phyloP scores from a whole-genome alignment of 345 rosid species.

The Hibiscus tridactylites region DNA sequence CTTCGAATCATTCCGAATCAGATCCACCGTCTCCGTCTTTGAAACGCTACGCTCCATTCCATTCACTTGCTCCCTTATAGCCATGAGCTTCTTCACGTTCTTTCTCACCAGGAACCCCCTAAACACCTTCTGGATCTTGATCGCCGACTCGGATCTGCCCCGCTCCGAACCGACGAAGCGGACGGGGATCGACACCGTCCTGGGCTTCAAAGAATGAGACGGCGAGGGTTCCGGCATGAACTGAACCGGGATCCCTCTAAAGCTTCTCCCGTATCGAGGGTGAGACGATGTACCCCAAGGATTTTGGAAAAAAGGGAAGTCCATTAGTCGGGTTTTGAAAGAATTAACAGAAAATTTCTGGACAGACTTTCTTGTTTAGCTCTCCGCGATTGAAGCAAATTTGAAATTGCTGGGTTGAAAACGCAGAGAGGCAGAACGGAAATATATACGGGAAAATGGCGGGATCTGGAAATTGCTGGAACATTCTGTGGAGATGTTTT shows the following conservation, averaged over 20 bases:
- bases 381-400: too few relatives aligned
- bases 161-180: slow-evolving; percentile 30
- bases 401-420: too few relatives aligned
- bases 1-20: slow-evolving; percentile 28
- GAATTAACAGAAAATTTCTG: background rate
- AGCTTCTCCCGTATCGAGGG: background rate
- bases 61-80: slow-evolving; percentile 29
- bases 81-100: slow-evolving; percentile 34
- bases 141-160: background rate
- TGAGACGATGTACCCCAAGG: slow-evolving; percentile 14
- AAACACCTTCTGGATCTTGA: slow-evolving; percentile 48
- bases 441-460: too few relatives aligned
- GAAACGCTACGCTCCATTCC: slow-evolving; percentile 37
- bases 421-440: too few relatives aligned
- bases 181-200: slow-evolving; percentile 45
- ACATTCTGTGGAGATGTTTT: too few relatives aligned
- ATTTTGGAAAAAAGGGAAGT: slow-evolving; percentile 21
- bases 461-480: too few relatives aligned
- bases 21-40: slow-evolving; percentile 20
- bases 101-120: slow-evolving; percentile 56
- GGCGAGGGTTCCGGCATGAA: background rate
- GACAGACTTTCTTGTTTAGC: too few relatives aligned
- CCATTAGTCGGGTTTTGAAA: slow-evolving; percentile 15
- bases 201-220: slow-evolving; percentile 15
- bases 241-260: slow-evolving; percentile 1